phyloP scores from a whole-genome alignment of 768 basidiomycete species.

The Chlorophyllum brunneum region DNA sequence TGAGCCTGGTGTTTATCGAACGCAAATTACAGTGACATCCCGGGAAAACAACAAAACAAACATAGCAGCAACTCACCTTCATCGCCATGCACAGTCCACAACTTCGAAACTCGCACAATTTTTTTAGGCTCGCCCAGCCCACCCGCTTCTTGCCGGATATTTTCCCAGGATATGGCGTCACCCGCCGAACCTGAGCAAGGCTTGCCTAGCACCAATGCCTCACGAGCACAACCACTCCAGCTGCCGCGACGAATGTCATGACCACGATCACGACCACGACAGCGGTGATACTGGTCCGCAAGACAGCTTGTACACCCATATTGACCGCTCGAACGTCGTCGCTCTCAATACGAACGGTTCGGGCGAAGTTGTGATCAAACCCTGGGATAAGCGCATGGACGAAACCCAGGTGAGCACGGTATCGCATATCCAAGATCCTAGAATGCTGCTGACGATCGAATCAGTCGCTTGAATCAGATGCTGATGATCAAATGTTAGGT shows the following conservation, averaged over 20 bases:
- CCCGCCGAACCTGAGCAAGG: background rate
- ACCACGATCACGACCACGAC: conserved; percentile 58
- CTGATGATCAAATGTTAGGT: conserved; percentile 81
- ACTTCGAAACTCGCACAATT: no score
- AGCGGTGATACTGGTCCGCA: conserved; percentile 45
- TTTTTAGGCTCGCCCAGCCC: background rate
- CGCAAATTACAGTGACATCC: conserved; percentile 86
- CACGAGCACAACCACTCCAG: conserved; percentile 7
- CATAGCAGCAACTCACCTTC: no score
- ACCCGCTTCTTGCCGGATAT: background rate
- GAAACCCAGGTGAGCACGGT: conserved; percentile 55
- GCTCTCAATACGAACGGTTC: conserved; percentile 64
- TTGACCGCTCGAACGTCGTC: conserved; percentile 77
- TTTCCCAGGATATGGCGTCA: conserved; percentile 8
- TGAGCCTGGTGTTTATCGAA: conserved; percentile 62
- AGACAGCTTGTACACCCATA: conserved; percentile 69
- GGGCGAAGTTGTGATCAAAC: conserved; percentile 70
- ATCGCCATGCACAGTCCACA: no score
- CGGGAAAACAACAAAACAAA: conserved; percentile 6
- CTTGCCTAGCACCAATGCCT: background rate
- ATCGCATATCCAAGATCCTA: background rate
- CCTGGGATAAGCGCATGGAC: conserved; percentile 76
- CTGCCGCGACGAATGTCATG: conserved; percentile 46
- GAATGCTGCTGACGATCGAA: conserved; percentile 4
- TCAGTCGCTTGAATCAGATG: conserved; percentile 84